These are phyloP conservation scores for Pichia gijzeniarum DNA, from an alignment of 805 yeast genomes.

Conservation along the genomic window DNA sequence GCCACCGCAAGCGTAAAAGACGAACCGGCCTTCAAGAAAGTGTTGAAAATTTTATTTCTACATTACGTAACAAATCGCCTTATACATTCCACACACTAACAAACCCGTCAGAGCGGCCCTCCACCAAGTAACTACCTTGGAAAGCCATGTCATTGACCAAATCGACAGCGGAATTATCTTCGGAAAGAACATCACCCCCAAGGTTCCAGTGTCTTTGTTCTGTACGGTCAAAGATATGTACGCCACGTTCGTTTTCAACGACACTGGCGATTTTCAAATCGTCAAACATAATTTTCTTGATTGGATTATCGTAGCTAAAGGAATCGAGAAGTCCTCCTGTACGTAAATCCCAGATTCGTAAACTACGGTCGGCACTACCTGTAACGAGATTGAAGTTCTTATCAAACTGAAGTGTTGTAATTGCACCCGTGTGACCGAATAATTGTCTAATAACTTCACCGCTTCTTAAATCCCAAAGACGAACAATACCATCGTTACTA, in stretches of 20 bases:
- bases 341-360: constrained; percentile 69
- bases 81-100: constrained; percentile 57
- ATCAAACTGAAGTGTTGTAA: constrained; percentile 64
- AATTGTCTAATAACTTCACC: constrained; percentile 59
- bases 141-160: constrained; percentile 29
- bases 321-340: constrained; percentile 58
- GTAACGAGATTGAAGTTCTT: constrained; percentile 50
- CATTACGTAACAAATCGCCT: neutral
- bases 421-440: constrained; percentile 64
- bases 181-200: constrained; percentile 34
- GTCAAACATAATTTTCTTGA: constrained; percentile 55
- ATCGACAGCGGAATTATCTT: constrained; percentile 22
- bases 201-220: constrained; percentile 47
- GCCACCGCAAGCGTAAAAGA: neutral
- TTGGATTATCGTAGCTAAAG: constrained; percentile 53
- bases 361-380: constrained; percentile 56
- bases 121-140: constrained; percentile 59
- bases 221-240: constrained; percentile 53
- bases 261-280: constrained; percentile 41
- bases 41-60: neutral
- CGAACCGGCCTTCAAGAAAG: neutral
- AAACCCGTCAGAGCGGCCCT: constrained; percentile 55
- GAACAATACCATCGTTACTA: constrained; percentile 65
- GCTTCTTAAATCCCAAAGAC: constrained; percentile 70
- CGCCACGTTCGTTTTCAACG: constrained; percentile 42